A percentile compares a stretch with the other conserved stretches of the same genome.
These are phyloP conservation scores for Solanum sitiens DNA, from an alignment of 257 asterid genomes.

Conservation along the genomic window DNA sequence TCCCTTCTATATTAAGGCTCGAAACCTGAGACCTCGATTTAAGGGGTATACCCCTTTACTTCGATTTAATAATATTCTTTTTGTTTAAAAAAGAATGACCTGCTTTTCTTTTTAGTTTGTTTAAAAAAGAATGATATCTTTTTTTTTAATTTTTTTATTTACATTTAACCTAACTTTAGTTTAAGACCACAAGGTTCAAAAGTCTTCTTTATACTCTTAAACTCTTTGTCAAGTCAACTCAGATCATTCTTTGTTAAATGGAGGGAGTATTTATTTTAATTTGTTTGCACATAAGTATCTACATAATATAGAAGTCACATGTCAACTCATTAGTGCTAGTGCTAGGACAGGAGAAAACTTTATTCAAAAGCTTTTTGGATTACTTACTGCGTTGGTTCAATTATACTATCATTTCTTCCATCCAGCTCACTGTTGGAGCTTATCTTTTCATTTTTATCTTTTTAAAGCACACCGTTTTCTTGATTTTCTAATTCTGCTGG, in stretches of 20 bases:
- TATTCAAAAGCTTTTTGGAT: neutral
- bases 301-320: neutral
- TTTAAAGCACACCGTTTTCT: neutral
- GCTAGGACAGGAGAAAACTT: too few species aligned
- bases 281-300: neutral
- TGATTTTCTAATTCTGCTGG: neutral
- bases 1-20: neutral
- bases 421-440: neutral
- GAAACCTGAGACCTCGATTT: neutral
- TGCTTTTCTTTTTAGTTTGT: accelerated
- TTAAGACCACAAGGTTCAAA: too few species aligned
- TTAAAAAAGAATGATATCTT: too few species aligned
- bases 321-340: neutral
- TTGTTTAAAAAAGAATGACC: too few species aligned
- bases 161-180: too few species aligned
- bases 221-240: accelerated
- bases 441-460: neutral
- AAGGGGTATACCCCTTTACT: neutral
- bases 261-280: too few species aligned
- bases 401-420: neutral
- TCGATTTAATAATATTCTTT: neutral
- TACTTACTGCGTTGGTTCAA: neutral
- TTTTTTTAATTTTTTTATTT: too few species aligned
- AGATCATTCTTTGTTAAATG: too few species aligned
- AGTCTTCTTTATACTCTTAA: too few species aligned